Base-by-base conservation (phyloP, 2,329 filamentous ascomycete genomes). In the Botrytis deweyae region DNA sequence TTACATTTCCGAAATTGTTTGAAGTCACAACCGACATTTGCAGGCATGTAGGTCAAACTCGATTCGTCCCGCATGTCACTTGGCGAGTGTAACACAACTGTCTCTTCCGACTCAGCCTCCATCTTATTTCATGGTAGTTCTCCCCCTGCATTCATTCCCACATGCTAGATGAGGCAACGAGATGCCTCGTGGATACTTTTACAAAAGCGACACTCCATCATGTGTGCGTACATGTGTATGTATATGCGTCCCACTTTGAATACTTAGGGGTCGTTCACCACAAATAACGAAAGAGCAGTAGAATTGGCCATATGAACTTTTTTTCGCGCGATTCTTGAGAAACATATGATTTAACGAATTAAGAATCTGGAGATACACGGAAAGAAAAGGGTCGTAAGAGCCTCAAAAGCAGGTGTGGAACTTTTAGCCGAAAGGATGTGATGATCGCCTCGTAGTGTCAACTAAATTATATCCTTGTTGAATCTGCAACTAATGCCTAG, bases 81-180 rank as follows among this genome's bases (percentile, higher is more conserved):
- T 68, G 46, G 36, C 44, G 4, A 42, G 9, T 22, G 46, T 38
- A 49, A 22, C 8, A 42, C 36, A 65, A 66, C 33, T 36, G 6
- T 25, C 29, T 66, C 29, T 16, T 33, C 16, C 42, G 42, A 49
- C n/a, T 49, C 63, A 46, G 42, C 63, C 63, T 65, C 42, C 42
- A 49, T 22, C 3, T 16, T 29, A 55, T 55, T 16, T 2, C 62
- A 67, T 36, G 44, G 1, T 42, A 16, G 16, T 42, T 18, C 20
- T 9, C 42, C 49, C 66, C 66, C 49, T 68, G 65, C 46, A 52
- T 52, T 58, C 2, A 38, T 67, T 58, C 4, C 10, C 25, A 22
- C 46, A 40, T 55, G 4, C 9, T 33, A 18, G n/a, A 58, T 38
- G 49, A 68, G 66, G 66, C 66, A 68, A 68, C 49, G 66, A 58